Evolutionary conservation across 2,329 filamentous ascomycete species (phyloP).

Genomic region (Achaetomium macrosporum): DNA sequence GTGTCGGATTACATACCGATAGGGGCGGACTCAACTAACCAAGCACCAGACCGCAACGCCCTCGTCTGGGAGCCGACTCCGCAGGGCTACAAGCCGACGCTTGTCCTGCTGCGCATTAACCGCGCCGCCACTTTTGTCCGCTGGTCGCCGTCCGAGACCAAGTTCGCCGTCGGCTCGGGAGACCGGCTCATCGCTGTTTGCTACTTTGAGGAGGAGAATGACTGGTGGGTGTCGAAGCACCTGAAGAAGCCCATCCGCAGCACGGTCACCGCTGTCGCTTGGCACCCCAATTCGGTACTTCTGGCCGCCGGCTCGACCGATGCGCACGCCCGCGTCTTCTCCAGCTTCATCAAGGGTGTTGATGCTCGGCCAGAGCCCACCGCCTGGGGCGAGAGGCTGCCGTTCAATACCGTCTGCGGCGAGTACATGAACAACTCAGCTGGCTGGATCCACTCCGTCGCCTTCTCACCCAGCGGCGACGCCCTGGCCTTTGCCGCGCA

Average conservation of each 20-base stretch:
- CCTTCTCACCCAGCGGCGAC: conserved; percentile 87
- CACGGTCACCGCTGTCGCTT: conserved; percentile 89
- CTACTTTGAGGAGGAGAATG: conserved; percentile 98
- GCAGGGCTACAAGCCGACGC: conserved; percentile 89
- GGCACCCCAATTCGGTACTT: conserved; percentile 97
- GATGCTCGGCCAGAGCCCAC: conserved; percentile 79
- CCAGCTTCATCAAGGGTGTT: conserved; percentile 91
- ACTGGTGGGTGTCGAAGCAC: conserved; percentile 99
- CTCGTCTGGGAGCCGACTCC: conserved; percentile 97
- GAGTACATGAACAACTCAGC: conserved; percentile 95
- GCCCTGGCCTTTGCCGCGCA: conserved; percentile 92
- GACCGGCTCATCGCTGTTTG: conserved; percentile 93
- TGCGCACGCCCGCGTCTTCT: conserved; percentile 91
- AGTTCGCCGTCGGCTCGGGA: conserved; percentile 95
- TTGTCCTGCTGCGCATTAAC: conserved; percentile 95
- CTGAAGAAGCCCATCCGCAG: conserved; percentile 98
- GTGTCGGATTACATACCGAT: not conserved
- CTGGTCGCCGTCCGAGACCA: conserved; percentile 94
- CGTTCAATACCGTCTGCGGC: conserved; percentile 97
- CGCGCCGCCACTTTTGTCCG: conserved; percentile 93
- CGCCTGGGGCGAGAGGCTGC: conserved; percentile 89
- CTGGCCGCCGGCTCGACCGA: conserved; percentile 95
- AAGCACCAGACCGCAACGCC: conserved; percentile 78
- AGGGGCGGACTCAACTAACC: not conserved
- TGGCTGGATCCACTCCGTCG: conserved; percentile 91